Evolutionary conservation across 2,329 filamentous ascomycete genomes (phyloP).

Genomic region (Ustulina deusta): DNA sequence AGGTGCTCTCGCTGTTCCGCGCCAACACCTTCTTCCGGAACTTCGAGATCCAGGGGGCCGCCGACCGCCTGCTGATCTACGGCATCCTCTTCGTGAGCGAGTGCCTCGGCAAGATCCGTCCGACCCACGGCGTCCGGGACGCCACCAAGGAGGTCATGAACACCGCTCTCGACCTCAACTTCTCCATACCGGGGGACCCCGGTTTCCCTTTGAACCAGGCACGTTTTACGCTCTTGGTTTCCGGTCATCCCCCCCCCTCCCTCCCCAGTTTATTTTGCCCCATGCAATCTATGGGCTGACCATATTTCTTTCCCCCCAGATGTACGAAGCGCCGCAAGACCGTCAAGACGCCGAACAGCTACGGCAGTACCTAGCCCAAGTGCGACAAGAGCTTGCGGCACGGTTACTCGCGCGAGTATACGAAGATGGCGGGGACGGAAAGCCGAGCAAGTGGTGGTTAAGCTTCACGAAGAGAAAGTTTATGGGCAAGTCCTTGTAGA

Average conservation of each 20-base stretch:
- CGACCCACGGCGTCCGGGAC: conserved; percentile 71
- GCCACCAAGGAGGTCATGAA: conserved; percentile 84
- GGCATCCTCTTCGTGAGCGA: conserved; percentile 96
- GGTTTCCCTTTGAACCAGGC: conserved; percentile 93
- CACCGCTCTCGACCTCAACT: conserved; percentile 89
- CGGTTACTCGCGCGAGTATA: conserved; percentile 89
- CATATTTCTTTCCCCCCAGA: conserved; percentile 58
- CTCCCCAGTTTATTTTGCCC: too few relatives aligned
- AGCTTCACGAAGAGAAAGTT: conserved; percentile 99
- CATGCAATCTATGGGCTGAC: conserved; percentile 1
- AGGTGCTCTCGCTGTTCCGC: conserved; percentile 91
- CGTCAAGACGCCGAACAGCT: conserved; percentile 90
- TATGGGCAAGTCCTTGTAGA: conserved; percentile 90
- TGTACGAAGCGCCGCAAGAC: conserved; percentile 89
- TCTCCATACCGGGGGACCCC: conserved; percentile 93
- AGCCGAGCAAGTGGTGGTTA: conserved; percentile 91
- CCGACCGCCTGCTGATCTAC: conserved; percentile 94
- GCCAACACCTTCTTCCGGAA: conserved; percentile 99
- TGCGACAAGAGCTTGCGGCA: conserved; percentile 88
- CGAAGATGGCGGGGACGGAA: conserved; percentile 77
- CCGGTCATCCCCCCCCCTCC: too few relatives aligned
- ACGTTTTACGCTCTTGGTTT: conserved; percentile 41
- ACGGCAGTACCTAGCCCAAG: conserved; percentile 89
- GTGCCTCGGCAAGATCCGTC: conserved; percentile 87
- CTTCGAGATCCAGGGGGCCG: conserved; percentile 97